Percentiles rank a stretch among this genome's conserved stretches.
phyloP scores from a whole-genome alignment of 169 alveolate genomes.

The Cryptosporidium viatorum region DNA sequence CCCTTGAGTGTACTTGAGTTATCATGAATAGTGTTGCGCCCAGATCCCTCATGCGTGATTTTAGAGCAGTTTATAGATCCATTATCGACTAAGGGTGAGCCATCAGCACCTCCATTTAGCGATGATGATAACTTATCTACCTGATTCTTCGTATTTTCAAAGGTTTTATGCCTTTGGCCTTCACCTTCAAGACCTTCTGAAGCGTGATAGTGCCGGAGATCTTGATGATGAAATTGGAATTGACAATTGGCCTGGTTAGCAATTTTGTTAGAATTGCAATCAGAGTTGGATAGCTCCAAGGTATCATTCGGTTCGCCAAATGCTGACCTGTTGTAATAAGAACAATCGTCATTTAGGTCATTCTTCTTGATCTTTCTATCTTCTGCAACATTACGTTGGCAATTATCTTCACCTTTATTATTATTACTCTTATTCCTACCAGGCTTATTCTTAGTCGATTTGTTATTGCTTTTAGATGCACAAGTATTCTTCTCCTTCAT shows the following conservation, averaged over 20 bases:
- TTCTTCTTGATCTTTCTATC: background rate
- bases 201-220: background rate
- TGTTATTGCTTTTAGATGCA: background rate
- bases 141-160: slow-evolving; percentile 2
- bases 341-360: background rate
- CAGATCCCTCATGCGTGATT: background rate
- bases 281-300: background rate
- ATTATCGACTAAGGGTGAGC: background rate
- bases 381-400: background rate
- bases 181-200: background rate
- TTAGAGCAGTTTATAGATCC: background rate
- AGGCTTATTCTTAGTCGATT: background rate
- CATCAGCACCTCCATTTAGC: background rate
- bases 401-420: background rate
- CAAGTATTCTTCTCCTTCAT: background rate
- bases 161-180: background rate
- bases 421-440: background rate
- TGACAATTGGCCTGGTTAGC: background rate
- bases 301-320: background rate
- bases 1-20: background rate
- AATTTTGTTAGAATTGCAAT: background rate
- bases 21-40: background rate
- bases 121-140: background rate
- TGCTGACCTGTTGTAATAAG: background rate
- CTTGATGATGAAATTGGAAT: background rate